Evolutionary conservation across 331 rosid species (phyloP), one percentile per base, ranked within the genome.

Genomic region (Malus hybrid): DNA sequence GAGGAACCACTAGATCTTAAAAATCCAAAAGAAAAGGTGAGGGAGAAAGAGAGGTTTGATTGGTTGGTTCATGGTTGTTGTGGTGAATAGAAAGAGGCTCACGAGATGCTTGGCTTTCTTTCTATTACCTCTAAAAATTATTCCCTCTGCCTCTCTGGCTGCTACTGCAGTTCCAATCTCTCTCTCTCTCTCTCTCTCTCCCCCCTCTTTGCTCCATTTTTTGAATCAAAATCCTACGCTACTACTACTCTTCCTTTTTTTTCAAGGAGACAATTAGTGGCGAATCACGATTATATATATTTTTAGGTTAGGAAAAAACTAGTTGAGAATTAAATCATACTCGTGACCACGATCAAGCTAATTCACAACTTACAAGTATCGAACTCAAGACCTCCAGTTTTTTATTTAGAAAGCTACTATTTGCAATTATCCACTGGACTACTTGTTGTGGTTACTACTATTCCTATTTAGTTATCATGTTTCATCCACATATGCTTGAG

Each of bases 11-110:
- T 1, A 74, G 69, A 61, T 27, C 29, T 36, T 73, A 39, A 33
- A 42, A 20, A 56, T 6, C 4, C 4, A 6, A 11, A 71, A 2
- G 6, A 39, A 71, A 19, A 59, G 4, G 52, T 62, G 32, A 44
- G 64, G 10, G 33, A 27, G 60, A 73, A 10, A 42, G 31, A 39
- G n/a, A 52, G 46, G 5, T 44, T 63, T 15, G 59, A 73, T 60
- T 73, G 20, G 77, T 2, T 39, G 46, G 46, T 39, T 39, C 46
- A 54, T 46, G 32, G 70, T 74, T 28, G 77, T 70, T 74, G 77
- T 70, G 77, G 77, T 74, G 77, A 74, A 31, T 24, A 63, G 77
- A 63, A 74, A 74, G 77, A 63, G 3, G 20, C 54, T 63, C 77
- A 74, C 77, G 77, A 34, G 77, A 74, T 62, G 1, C 77, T 46